Percentiles rank a stretch among this genome's conserved stretches.
Conservation (phyloP, 2,329 filamentous ascomycete species). For the Pseudocercospora fijiensis region DNA sequence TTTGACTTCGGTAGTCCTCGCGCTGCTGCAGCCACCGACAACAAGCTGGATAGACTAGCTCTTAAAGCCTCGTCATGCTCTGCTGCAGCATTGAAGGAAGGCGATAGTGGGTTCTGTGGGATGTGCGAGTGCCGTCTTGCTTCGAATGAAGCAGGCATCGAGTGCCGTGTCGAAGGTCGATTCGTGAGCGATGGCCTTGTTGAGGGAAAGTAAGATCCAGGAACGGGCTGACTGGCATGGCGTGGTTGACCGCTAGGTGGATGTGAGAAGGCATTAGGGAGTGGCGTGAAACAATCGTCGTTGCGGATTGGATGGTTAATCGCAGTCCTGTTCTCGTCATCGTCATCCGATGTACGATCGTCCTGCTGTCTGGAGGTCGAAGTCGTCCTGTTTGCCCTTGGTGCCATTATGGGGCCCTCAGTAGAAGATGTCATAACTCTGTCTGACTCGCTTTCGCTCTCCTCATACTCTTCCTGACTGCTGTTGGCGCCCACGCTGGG, state of each 20-base stretch:
- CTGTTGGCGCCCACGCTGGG: conserved; percentile 55
- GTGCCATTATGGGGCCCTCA: conserved; percentile 50
- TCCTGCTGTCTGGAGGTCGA: background rate
- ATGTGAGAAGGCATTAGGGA: conserved; percentile 90
- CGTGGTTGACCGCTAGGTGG: conserved; percentile 61
- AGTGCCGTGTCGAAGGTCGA: conserved; percentile 33
- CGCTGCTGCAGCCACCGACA: conserved; percentile 92
- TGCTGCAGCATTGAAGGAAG: conserved; percentile 64
- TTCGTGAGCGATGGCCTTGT: conserved; percentile 34
- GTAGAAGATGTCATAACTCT: conserved; percentile 64
- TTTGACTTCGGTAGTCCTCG: conserved; percentile 69
- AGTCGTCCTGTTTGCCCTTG: conserved; percentile 32
- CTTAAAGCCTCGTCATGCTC: conserved; percentile 92
- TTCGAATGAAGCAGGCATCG: conserved; percentile 37
- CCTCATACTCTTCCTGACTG: conserved; percentile 92
- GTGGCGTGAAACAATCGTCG: conserved; percentile 67
- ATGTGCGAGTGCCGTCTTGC: conserved; percentile 50
- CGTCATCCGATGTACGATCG: conserved; percentile 32
- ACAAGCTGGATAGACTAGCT: conserved; percentile 87
- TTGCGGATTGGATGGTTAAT: conserved; percentile 63
- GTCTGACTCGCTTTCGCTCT: conserved; percentile 88
- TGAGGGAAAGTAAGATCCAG: conserved; percentile 46
- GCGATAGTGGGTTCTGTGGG: conserved; percentile 68
- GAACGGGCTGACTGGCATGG: conserved; percentile 51
- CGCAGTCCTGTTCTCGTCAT: conserved; percentile 78